Base-by-base conservation (phyloP, 306 rosid genomes). In the Alnus glutinosa region DNA sequence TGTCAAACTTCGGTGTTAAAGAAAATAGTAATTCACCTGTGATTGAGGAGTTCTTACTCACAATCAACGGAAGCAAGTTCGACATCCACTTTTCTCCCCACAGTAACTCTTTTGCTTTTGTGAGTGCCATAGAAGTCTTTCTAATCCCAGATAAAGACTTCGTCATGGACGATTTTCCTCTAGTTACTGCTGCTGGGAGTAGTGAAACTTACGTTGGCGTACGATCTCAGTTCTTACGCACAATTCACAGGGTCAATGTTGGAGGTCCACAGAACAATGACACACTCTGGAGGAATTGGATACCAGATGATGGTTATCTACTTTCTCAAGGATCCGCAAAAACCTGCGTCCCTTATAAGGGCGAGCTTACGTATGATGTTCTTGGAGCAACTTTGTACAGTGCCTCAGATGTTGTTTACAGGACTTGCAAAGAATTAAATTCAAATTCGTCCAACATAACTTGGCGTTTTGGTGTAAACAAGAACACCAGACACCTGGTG, bases 71-170 rank as follows among this genome's bases (percentile, higher is more conserved):
- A 16, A 5, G 10, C 9, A 49, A 1, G n/a, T 74, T 87, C 18
- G 44, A 0, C 59, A 74, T 89, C 15, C 66, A 55, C 4, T 89
- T 89, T 71, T 46, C 71, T 0, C 90, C 90, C 9, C 75, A 28
- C 23, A 0, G 5, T 11, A 46, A 71, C 4, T 74, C 83, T 4
- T 42, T 83, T 51, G 89, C 90, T 0, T 89, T 89, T 51, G 89
- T 89, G 2, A 89, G 83, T 37, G 92, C 92, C 36, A 81, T 89
- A 11, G 92, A 89, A 74, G 82, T 89, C 13, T 83, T 87, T 63
- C 34, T 32, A 1, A 70, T 84, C 1, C 92, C 90, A 0, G 39
- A 3, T 73, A 0, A 9, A 67, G 0, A 74, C 9, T 47, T 85
- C 1, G 66, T 66, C 59, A 0, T 7, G 0, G 34, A 63, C 36